A percentile compares a stretch with the other conserved stretches of the same genome.
phyloP scores from a whole-genome alignment of 106 monocot genomes.

The Acorus gramineus region DNA sequence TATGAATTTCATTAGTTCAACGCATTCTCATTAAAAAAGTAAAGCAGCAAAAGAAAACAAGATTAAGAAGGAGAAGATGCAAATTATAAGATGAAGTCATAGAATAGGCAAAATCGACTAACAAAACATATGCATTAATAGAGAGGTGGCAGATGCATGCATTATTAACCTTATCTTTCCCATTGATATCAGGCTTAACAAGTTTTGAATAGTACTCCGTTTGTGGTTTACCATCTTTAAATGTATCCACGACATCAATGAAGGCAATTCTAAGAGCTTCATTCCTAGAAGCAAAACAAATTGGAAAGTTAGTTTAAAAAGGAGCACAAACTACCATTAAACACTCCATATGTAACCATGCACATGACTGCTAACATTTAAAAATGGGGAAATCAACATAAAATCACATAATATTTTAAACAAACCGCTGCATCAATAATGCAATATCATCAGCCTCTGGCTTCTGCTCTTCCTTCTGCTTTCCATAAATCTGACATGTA shows the following conservation, averaged over 20 bases:
- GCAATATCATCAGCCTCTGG: slow-evolving; percentile 76
- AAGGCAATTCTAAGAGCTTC: slow-evolving; percentile 85
- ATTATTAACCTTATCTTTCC: slow-evolving; percentile 65
- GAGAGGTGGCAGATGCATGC: too few species aligned
- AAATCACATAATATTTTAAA: not conserved
- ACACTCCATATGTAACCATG: too few species aligned
- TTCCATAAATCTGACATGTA: slow-evolving; percentile 87
- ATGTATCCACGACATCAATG: slow-evolving; percentile 53
- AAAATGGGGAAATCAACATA: not conserved
- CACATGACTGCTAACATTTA: not conserved
- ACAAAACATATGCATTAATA: not conserved
- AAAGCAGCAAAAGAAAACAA: too few species aligned
- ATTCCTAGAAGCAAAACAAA: slow-evolving; percentile 34
- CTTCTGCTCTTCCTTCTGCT: slow-evolving; percentile 61
- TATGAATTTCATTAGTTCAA: too few species aligned
- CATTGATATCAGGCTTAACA: slow-evolving; percentile 80
- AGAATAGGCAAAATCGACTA: not conserved
- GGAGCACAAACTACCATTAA: not conserved
- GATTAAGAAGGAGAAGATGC: too few species aligned
- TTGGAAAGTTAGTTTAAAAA: not conserved
- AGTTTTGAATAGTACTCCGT: slow-evolving; percentile 79
- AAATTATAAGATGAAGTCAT: not conserved
- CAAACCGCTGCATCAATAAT: slow-evolving; percentile 67
- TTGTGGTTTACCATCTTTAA: slow-evolving; percentile 34
- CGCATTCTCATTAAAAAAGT: too few species aligned